Evolutionary conservation across 108 stramenopile species (phyloP), one percentile per base, ranked within the genome.

Genomic region (Parietichytrium sp.): DNA sequence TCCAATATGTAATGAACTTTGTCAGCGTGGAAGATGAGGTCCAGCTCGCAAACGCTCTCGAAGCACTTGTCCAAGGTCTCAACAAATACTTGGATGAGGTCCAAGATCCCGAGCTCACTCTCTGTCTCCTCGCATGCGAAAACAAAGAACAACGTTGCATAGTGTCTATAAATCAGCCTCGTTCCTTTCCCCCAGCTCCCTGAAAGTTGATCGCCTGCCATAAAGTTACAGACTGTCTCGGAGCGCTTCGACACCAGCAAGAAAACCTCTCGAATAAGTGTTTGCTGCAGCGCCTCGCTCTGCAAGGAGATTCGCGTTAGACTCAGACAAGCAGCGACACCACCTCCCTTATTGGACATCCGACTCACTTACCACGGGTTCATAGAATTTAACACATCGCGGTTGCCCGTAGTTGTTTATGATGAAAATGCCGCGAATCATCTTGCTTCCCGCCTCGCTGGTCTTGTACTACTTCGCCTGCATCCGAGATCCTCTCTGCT

Each of bases 11-110:
- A 90, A 79, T 91, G 89, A 7, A 90, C 85, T 31, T 93, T 90
- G 90, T 98, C 98, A 36, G 93, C 93, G 87, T 97, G 97, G 84
- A 99, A 99, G 72, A 99, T 99, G 26, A 99, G 90, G 83, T 99
- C 98, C 82, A 99, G 86, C 88, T 99, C 99, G 85, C 99, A 99
- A 0, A 99, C 99, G 90, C 97, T 98, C 85, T 97, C 96, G 88
- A 99, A 99, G 85, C 93, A 95, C 82, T 97, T 96, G 87, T 99
- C 99, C 49, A 98, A 84, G 3, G 97, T 94, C 82, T 99, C 99
- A 36, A 99, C 99, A 86, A 98, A 98, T 38, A 99, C 99, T 42
- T 80, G 47, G 72, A 99, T 97, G 61, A 99, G 86, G 89, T 98
- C 98, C 29, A 99, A 85, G 52, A 99, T 98, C n/a, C 98, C 98